Percentiles rank a stretch among this genome's conserved stretches.
phyloP scores from a whole-genome alignment of 768 basidiomycete species.

The Hypholoma sublateritium region DNA sequence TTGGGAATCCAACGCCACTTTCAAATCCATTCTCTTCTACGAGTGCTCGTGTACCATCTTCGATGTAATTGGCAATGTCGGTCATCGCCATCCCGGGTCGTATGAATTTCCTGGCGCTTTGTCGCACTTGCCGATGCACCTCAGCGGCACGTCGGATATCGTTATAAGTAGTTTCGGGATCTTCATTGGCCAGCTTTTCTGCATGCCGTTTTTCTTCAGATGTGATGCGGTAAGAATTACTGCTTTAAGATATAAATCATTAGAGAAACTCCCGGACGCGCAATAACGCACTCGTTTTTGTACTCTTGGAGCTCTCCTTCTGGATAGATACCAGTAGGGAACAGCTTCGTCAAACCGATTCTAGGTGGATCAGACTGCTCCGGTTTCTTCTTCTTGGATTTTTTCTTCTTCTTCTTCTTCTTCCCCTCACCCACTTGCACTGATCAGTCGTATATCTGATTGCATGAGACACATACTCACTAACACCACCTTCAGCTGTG shows the following conservation, averaged over 20 bases:
- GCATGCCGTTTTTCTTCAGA: slow-evolving; percentile 86
- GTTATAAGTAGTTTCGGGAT: slow-evolving; percentile 84
- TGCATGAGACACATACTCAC: slow-evolving; percentile 2
- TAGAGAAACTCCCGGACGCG: neutral
- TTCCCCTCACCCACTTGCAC: slow-evolving; percentile 46
- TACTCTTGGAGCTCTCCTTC: slow-evolving; percentile 92
- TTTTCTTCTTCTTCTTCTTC: slow-evolving; percentile 95
- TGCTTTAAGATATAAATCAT: slow-evolving; percentile 27
- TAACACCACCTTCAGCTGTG: slow-evolving; percentile 19
- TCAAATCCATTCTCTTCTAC: slow-evolving; percentile 90
- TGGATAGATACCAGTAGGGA: slow-evolving; percentile 82
- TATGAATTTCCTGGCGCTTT: slow-evolving; percentile 78
- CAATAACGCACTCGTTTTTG: slow-evolving; percentile 76
- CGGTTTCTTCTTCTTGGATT: slow-evolving; percentile 79
- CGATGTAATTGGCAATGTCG: slow-evolving; percentile 91
- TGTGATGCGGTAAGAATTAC: slow-evolving; percentile 85
- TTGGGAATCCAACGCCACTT: slow-evolving; percentile 92
- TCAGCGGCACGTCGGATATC: slow-evolving; percentile 92
- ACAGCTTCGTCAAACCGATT: slow-evolving; percentile 85
- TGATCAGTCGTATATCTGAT: neutral
- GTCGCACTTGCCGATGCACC: slow-evolving; percentile 90
- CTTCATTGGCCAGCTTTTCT: slow-evolving; percentile 77
- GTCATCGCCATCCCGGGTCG: slow-evolving; percentile 93
- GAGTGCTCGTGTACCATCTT: slow-evolving; percentile 85
- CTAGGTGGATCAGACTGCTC: slow-evolving; percentile 92